Percentiles rank a stretch among this genome's conserved stretches.
phyloP scores from a whole-genome alignment of 495 filamentous ascomycete species.

The Aspergillus ostianus region DNA sequence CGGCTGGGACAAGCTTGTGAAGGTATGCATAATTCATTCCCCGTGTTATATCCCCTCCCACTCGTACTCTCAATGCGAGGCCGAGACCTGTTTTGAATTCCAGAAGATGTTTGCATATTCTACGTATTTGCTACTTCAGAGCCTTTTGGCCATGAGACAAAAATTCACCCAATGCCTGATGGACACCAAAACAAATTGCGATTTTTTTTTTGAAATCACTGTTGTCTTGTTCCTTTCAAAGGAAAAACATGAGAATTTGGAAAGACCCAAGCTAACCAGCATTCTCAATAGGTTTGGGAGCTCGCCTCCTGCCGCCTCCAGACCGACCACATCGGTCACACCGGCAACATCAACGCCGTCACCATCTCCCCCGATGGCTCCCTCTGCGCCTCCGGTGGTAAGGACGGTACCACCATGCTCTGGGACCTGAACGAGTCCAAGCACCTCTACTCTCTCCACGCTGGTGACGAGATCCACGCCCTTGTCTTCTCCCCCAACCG shows the following conservation, averaged over 20 bases:
- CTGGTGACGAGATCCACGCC: constrained; percentile 99
- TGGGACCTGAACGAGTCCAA: constrained; percentile 99
- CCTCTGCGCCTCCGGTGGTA: constrained; percentile 98
- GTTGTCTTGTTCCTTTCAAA: constrained; percentile 8
- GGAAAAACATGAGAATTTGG: constrained; percentile 3
- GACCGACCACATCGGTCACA: constrained; percentile 99
- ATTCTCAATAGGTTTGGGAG: constrained; percentile 83
- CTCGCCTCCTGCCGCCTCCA: constrained; percentile 98
- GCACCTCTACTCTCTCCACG: constrained; percentile 99
- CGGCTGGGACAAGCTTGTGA: constrained; percentile 99
- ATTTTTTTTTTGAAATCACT: constrained; percentile 20
- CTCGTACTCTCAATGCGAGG: neutral
- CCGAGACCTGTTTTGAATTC: constrained; percentile 15
- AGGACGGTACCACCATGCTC: constrained; percentile 99
- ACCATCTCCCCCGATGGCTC: constrained; percentile 99
- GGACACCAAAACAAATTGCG: constrained; percentile 26
- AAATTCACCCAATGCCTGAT: constrained; percentile 88
- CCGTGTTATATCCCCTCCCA: neutral
- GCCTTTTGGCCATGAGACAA: constrained; percentile 96
- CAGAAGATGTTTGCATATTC: constrained; percentile 89
- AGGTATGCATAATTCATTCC: constrained; percentile 63
- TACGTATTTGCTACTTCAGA: constrained; percentile 99
- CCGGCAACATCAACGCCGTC: constrained; percentile 99
- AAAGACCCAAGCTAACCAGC: constrained; percentile 27
- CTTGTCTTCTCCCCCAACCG: constrained; percentile 99